These are phyloP conservation scores for Phylloporus arenicola DNA, from an alignment of 768 basidiomycete genomes.

Conservation along the genomic window DNA sequence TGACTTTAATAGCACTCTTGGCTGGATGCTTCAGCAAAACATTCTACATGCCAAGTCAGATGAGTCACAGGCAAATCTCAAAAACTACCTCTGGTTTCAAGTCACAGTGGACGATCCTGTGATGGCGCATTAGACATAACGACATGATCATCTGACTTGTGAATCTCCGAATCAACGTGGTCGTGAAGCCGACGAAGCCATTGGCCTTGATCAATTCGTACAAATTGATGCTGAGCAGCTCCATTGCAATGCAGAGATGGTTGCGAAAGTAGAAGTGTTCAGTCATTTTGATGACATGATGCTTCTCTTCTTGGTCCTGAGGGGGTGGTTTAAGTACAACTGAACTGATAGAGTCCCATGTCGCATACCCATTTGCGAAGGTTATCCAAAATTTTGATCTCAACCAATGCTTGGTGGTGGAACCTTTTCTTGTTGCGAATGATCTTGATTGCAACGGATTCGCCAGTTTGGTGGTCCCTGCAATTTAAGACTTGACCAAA, in stretches of 20 bases:
- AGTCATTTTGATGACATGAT: conserved; percentile 96
- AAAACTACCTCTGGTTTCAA: conserved; percentile 88
- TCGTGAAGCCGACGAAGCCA: conserved; percentile 97
- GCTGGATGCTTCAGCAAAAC: conserved; percentile 90
- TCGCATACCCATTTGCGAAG: conserved; percentile 91
- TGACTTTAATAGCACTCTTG: conserved; percentile 96
- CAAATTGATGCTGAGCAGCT: conserved; percentile 94
- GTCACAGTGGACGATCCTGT: conserved; percentile 98
- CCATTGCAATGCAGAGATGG: conserved; percentile 97
- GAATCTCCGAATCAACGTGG: conserved; percentile 89
- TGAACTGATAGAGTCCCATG: neutral
- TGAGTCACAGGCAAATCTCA: neutral
- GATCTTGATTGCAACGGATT: conserved; percentile 98
- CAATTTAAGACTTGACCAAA: conserved; percentile 97
- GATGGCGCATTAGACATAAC: conserved; percentile 89
- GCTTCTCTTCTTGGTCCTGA: conserved; percentile 96
- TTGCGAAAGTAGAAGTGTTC: conserved; percentile 98
- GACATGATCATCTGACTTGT: conserved; percentile 93
- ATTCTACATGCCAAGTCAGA: conserved; percentile 51
- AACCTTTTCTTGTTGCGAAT: conserved; percentile 99
- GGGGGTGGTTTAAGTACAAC: neutral
- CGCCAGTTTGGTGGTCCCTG: conserved; percentile 90
- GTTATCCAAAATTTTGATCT: conserved; percentile 97
- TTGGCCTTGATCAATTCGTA: conserved; percentile 99
- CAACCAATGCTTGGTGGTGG: conserved; percentile 97